These are phyloP conservation scores for Phytophthora pini DNA, from an alignment of 352 stramenopile genomes.

Conservation along the genomic window DNA sequence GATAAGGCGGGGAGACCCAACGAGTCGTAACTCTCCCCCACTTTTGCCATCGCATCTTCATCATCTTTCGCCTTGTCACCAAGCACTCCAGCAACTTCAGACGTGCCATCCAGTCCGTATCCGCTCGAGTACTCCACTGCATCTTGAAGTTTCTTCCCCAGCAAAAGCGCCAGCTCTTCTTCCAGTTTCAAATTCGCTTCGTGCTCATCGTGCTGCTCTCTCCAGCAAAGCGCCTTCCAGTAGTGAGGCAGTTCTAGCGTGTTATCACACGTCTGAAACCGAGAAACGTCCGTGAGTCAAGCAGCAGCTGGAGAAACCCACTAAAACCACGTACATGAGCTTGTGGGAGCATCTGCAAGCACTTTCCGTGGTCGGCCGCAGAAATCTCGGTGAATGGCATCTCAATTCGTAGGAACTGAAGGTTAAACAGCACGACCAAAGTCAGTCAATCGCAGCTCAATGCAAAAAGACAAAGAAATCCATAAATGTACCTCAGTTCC, in stretches of 20 bases:
- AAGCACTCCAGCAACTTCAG: conserved; percentile 27
- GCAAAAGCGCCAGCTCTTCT: conserved; percentile 45
- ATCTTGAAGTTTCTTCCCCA: conserved; percentile 58
- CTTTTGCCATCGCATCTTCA: conserved; percentile 13
- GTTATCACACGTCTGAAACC: conserved; percentile 74
- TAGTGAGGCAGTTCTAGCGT: conserved; percentile 78
- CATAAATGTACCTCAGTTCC: conserved; percentile 61
- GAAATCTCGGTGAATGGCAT: conserved; percentile 71
- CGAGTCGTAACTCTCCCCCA: conserved; percentile 73
- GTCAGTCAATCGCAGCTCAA: conserved; percentile 1
- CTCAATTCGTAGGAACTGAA: conserved; percentile 78
- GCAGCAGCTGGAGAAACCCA: neutral
- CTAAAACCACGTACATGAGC: conserved; percentile 57
- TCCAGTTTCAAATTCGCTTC: conserved; percentile 40
- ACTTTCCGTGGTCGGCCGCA: conserved; percentile 46
- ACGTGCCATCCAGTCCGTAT: conserved; percentile 70
- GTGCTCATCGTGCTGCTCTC: conserved; percentile 38
- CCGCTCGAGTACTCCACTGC: conserved; percentile 70
- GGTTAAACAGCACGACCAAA: neutral
- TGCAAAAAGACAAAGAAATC: neutral
- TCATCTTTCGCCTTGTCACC: no score
- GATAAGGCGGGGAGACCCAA: conserved; percentile 57
- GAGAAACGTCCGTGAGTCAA: conserved; percentile 3
- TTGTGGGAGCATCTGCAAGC: conserved; percentile 71
- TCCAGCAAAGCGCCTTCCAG: conserved; percentile 75